These are phyloP conservation scores for Pseudonectria buxi DNA, from an alignment of 2,329 filamentous ascomycete species.

Conservation along the genomic window DNA sequence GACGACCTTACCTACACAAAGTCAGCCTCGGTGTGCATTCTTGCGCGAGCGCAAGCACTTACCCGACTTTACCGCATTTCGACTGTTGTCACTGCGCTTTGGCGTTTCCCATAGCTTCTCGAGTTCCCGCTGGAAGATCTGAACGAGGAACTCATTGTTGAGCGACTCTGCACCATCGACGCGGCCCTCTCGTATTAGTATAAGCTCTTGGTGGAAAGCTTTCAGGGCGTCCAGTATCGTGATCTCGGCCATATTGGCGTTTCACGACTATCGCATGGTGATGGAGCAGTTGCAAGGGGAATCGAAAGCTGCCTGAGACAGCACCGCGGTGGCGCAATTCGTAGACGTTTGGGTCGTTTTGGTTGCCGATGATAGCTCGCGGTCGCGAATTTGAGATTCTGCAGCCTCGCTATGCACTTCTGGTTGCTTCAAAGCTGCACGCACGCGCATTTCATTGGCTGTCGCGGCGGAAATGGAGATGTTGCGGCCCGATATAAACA, in stretches of 20 bases:
- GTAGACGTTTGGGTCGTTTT: constrained; percentile 14
- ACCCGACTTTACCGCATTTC: constrained; percentile 65
- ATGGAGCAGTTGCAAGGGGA: constrained; percentile 11
- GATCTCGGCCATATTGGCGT: constrained; percentile 61
- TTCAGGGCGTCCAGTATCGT: constrained; percentile 71
- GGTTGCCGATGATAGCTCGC: constrained; percentile 14
- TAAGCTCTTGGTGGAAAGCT: constrained; percentile 78
- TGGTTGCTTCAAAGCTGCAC: no score
- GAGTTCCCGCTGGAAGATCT: constrained; percentile 65
- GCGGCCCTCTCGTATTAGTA: constrained; percentile 65
- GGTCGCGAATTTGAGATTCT: constrained; percentile 25
- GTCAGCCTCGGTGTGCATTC: constrained; percentile 8
- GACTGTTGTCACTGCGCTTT: constrained; percentile 66
- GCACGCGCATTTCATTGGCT: no score
- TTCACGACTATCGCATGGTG: constrained; percentile 42
- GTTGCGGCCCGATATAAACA: constrained; percentile 23
- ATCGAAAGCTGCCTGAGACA: constrained; percentile 15
- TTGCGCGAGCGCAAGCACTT: constrained; percentile 18
- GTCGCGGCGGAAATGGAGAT: constrained; percentile 11
- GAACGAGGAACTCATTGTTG: constrained; percentile 62
- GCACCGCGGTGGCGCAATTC: constrained; percentile 17
- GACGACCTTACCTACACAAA: constrained; percentile 62
- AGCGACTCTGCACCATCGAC: constrained; percentile 56
- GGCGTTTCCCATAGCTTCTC: constrained; percentile 69
- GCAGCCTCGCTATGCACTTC: constrained; percentile 24